These are phyloP conservation scores for Globisporangium cylindrosporum DNA, from an alignment of 352 stramenopile species.

Conservation along the genomic window DNA sequence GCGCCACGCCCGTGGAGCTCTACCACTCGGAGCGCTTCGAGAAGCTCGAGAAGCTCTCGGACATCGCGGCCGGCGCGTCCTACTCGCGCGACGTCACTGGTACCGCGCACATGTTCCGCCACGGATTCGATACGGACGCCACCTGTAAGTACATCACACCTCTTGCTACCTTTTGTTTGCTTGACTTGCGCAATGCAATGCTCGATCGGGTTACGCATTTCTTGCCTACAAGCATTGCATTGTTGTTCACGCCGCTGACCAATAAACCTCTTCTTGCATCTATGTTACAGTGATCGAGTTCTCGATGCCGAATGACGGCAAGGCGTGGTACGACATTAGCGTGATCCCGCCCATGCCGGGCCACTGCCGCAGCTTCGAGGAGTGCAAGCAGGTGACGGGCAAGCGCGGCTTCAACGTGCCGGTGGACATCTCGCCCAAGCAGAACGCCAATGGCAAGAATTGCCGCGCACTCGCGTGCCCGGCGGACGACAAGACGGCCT, in stretches of 20 bases:
- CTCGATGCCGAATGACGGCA: conserved; percentile 14
- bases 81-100: conserved; percentile 22
- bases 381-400: conserved; percentile 42
- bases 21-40: conserved; percentile 36
- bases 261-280: conserved; percentile 3
- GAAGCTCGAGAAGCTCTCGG: conserved; percentile 13
- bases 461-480: conserved; percentile 39
- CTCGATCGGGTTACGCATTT: neutral
- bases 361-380: conserved; percentile 38
- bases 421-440: conserved; percentile 34
- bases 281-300: conserved; percentile 29
- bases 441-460: conserved; percentile 22
- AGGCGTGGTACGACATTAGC: conserved; percentile 59
- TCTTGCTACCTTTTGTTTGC: neutral
- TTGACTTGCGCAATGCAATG: neutral
- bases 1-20: conserved; percentile 29
- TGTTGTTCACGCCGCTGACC: neutral
- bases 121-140: conserved; percentile 29
- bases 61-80: conserved; percentile 22
- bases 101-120: conserved; percentile 50
- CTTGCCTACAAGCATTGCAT: neutral
- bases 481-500: conserved; percentile 23
- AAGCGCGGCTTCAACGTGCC: conserved; percentile 57
- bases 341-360: conserved; percentile 55
- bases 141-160: conserved; percentile 28